phyloP scores from a whole-genome alignment of 371 early-diverging fungal species.

The Phascolomyces articulosus region DNA sequence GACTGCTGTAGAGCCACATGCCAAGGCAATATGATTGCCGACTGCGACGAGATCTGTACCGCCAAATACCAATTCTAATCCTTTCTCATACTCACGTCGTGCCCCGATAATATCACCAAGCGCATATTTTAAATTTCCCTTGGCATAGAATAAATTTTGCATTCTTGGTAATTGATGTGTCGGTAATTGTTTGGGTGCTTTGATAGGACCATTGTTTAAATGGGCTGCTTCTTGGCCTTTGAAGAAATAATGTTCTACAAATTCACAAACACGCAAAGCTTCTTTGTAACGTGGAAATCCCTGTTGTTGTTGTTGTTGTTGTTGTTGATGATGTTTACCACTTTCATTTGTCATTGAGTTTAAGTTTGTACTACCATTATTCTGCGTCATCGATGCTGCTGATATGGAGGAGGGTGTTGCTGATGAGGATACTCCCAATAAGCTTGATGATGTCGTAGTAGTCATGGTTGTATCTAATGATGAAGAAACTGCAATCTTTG shows the following conservation, averaged over 20 bases:
- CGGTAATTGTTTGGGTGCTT: slow-evolving; percentile 43
- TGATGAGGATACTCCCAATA: too few relatives aligned
- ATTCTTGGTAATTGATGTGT: slow-evolving; percentile 69
- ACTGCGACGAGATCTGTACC: slow-evolving; percentile 63
- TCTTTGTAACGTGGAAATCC: slow-evolving; percentile 69
- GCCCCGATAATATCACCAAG: slow-evolving; percentile 76
- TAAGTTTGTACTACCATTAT: neutral
- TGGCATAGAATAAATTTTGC: slow-evolving; percentile 82
- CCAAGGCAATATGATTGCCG: slow-evolving; percentile 48
- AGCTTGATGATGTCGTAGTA: too few relatives aligned
- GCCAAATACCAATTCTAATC: slow-evolving; percentile 78
- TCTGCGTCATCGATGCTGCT: neutral
- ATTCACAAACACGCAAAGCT: slow-evolving; percentile 81
- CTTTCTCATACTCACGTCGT: slow-evolving; percentile 79
- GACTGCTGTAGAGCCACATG: slow-evolving; percentile 35
- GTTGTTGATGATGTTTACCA: neutral
- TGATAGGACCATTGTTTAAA: slow-evolving; percentile 15
- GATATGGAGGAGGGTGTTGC: neutral
- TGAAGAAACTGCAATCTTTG: neutral
- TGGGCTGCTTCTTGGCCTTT: slow-evolving; percentile 16
- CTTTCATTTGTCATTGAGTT: neutral
- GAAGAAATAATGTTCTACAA: slow-evolving; percentile 71
- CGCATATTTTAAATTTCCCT: slow-evolving; percentile 82
- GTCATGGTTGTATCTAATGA: neutral
- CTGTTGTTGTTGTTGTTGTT: slow-evolving; percentile 12